Evolutionary conservation across 1,284 basidiomycete species (phyloP), one percentile per base, ranked within the genome.

Genomic region (Cutaneotrichosporon cyanovorans): DNA sequence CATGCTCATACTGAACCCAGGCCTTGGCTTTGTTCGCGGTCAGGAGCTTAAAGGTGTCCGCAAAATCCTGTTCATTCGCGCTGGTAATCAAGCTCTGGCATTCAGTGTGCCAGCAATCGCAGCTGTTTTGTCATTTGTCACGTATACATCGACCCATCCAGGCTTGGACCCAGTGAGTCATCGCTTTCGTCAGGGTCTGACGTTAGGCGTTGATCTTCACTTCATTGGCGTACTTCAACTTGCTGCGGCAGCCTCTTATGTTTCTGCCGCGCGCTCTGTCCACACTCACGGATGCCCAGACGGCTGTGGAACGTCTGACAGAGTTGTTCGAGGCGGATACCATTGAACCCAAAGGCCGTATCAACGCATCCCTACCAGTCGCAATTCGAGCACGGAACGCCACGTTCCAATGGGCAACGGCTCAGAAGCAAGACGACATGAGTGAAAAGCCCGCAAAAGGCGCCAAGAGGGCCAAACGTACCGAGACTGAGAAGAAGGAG

Each of bases 61-160:
- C 30, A 75, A 72, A 55, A 81, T 85, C 35, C 75, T 82, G 36
- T 72, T 81, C 41, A 77, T 79, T 20, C 78, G 78, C 40, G 80
- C 81, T 0, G 77, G 76, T 1, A 84, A 81, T 44, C 68, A 70
- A 48, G 61, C 60, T 15, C 42, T 66, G 30, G 64, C 65, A 1
- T 66, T 61, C 45, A 63, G 58, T 37, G 45, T 68, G 1, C 65
- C 65, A 1, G 78, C 81, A 2, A 74, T 88, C 14, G 83, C 84
- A 0, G 80, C 85, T 3, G 84, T 85, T 2, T 72, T 88, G 34
- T 77, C 83, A 3, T 85, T 89, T 66, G 76, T 86, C 37, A 80
- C 81, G 1, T 87, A 86, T 65, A 80, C 80, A 2, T 68, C 75
- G 12, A 77, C 76, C 0, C 74, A 76, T 12, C 62, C 77, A 40